Evolutionary conservation across 306 rosid species (phyloP), one percentile per base, ranked within the genome.

Genomic region (Dalbergia cultrata): DNA sequence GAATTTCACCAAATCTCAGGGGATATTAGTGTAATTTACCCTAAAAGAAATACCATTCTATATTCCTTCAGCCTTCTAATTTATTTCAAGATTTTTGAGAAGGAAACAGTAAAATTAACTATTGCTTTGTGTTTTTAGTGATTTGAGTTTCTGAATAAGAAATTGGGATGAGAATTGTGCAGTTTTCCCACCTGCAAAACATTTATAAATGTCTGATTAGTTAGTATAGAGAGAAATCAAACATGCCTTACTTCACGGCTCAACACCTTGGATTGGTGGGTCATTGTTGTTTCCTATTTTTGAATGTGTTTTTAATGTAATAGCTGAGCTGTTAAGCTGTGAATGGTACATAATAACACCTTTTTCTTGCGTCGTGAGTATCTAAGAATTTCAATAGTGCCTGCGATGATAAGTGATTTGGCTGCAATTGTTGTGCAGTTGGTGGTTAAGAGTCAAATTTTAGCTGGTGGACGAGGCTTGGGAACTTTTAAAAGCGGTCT

Each of bases 401-500:
- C 50, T 49, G 43, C 6, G 60, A 74, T 81, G 59, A 65, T 50
- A 33, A 71, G 56, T 17, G 6, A 70, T 70, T 79, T 85, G 74
- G 90, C 70, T 85, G 77, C 75, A 54, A 60, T 76, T 76, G 8
- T 80, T 81, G 72, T 72, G 87, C 87, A 86, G 89, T 65, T 86
- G 80, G 89, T 86, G 78, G 86, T 86, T 72, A 86, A 86, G 84
- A 86, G 89, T 75, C 89, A 86, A 79, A 91, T 96, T 82, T 87
- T 96, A 90, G 99, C 99, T 13, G 98, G 99, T 77, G 99, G 99
- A 79, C 86, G 99, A 75, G 99, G 99, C 13, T 76, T 96, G 85
- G 99, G 99, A 77, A 96, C 97, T 5, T 96, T 96, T 80, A 90
- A 89, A 82, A 96, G 85, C 49, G 99, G 99, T 74, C 89, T 96